Base-by-base conservation (phyloP, 768 basidiomycete species). In the Rhodocollybia butyracea region DNA sequence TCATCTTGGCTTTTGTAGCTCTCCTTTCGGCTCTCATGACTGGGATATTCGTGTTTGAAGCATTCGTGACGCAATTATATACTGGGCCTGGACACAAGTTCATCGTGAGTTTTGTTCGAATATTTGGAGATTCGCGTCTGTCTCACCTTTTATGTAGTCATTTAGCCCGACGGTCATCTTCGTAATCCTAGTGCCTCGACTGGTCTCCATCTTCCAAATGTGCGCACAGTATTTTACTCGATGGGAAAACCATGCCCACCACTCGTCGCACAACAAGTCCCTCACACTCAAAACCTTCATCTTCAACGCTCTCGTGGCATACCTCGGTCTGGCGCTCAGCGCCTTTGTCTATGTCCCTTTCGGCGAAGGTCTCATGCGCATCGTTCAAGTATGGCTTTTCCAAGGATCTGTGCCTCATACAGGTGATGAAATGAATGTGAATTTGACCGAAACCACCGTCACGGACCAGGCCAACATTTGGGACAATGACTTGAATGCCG, bases 301-400 rank as follows among this genome's bases (percentile, higher is more conserved):
- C 0, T 79, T 98, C 53, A 88, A 88, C 31, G 85, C 89, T 0
- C 82, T 98, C 65, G 93, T 95, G 19, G 89, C 96, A 0, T 98
- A 95, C 67, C 84, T 94, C 48, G 89, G 90, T 38, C 81, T 99
- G 15, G 86, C 83, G 5, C 83, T 98, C 17, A 91, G 89, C n/a
- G 94, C 95, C 17, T 98, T 94, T 64, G 82, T 97, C 47, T 99
- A 98, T 66, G 91, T 96, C 5, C 94, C 94, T 0, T 97, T 95
- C 59, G 94, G 94, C 32, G 88, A 88, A 65, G 80, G 80, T 46
- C 84, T 94, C 58, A 93, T 94, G 89, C 73, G 77, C 6, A 66
- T 76, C 47, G 71, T 80, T 6, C 80, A 81, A 61, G 64, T 69
- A 5, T 72, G 71, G 69, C 62, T 81, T 13, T 77, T 78, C 58